Percentiles rank a stretch among this genome's conserved stretches.
Conservation (phyloP, 148 eudicot species). For the Dianthus caryophyllus region DNA sequence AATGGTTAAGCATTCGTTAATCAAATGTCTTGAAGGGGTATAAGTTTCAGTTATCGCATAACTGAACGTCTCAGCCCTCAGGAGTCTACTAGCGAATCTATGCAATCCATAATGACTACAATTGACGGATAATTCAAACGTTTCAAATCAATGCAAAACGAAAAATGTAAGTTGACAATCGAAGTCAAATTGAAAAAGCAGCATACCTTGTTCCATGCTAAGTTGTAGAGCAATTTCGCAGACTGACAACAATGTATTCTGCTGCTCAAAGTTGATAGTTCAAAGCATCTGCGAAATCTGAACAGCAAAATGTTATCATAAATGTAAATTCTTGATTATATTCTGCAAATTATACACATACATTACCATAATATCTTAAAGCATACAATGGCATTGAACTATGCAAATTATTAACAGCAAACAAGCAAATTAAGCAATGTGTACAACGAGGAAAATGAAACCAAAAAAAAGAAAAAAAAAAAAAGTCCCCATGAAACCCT, state of each 20-base stretch:
- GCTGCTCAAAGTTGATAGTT: neutral
- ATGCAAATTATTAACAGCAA: neutral
- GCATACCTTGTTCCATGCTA: conserved; percentile 29
- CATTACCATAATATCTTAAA: neutral
- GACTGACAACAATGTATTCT: conserved; percentile 11
- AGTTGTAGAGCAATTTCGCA: conserved; percentile 9
- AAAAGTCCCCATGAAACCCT: neutral
- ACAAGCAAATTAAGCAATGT: conserved; percentile 7
- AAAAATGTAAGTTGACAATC: neutral
- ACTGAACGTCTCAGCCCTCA: no score
- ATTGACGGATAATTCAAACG: neutral
- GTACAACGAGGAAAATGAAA: neutral
- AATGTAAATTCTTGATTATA: neutral
- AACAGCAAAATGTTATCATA: conserved; percentile 2
- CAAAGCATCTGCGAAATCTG: conserved; percentile 17
- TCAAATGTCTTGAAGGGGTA: neutral
- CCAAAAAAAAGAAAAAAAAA: no score
- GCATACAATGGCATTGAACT: neutral
- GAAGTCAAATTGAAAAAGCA: conserved; percentile 3
- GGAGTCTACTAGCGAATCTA: no score
- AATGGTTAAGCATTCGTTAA: neutral
- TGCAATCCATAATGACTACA: no score
- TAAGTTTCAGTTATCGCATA: neutral
- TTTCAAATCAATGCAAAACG: neutral
- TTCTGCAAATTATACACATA: neutral